phyloP scores from a whole-genome alignment of 257 asterid species.

The Przewalskia tangutica region DNA sequence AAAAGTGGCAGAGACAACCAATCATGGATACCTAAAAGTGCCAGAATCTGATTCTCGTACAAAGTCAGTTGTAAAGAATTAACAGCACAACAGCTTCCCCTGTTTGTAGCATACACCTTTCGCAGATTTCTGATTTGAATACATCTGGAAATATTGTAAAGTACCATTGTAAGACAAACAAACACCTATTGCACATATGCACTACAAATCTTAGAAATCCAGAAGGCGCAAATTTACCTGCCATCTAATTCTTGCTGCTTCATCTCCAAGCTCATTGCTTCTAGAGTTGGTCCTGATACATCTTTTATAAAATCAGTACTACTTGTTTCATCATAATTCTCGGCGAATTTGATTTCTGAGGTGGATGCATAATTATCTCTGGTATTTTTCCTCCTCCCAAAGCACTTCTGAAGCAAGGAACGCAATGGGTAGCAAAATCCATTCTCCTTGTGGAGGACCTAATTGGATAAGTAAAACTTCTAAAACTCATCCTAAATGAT shows the following conservation, averaged over 20 bases:
- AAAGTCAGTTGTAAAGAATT: constrained; percentile 68
- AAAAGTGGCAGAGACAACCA: background rate
- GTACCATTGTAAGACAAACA: background rate
- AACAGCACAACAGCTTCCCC: constrained; percentile 85
- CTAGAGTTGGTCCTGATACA: constrained; percentile 43
- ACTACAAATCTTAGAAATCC: constrained; percentile 2
- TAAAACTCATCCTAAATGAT: background rate
- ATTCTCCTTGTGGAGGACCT: constrained; percentile 74
- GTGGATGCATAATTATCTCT: constrained; percentile 37
- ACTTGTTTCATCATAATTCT: constrained; percentile 25
- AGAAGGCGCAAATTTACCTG: constrained; percentile 39
- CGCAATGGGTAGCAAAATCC: constrained; percentile 34
- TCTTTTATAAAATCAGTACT: constrained; percentile 26
- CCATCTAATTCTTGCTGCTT: constrained; percentile 90
- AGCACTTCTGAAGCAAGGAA: constrained; percentile 20
- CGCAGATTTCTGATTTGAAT: constrained; percentile 83
- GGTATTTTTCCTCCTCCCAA: constrained; percentile 38
- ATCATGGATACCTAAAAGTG: constrained; percentile 62
- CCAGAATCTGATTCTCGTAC: constrained; percentile 92
- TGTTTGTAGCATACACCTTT: constrained; percentile 66
- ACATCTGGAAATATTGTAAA: constrained; percentile 48
- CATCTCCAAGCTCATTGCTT: constrained; percentile 77
- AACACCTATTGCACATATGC: background rate
- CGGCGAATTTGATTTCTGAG: constrained; percentile 24
- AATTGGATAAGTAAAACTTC: constrained; percentile 16